Percentiles rank a stretch among this genome's conserved stretches.
These are phyloP conservation scores for Amaranthus cruentus DNA, from an alignment of 148 eudicot species.

Conservation along the genomic window DNA sequence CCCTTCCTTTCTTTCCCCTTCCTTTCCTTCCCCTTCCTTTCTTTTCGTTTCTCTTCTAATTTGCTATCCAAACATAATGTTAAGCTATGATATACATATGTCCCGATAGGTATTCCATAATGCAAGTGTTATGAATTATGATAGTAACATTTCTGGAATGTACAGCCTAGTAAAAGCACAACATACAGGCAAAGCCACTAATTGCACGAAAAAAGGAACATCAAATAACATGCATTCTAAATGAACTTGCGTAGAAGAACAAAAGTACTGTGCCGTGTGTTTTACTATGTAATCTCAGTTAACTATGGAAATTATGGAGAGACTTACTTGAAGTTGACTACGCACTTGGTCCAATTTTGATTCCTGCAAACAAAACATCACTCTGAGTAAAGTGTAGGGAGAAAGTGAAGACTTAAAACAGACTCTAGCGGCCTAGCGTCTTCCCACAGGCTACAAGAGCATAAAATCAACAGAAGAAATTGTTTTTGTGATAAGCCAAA, in stretches of 20 bases:
- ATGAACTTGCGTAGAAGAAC: too few relatives aligned
- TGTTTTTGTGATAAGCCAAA: not conserved
- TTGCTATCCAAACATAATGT: too few relatives aligned
- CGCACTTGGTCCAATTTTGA: slow-evolving; percentile 62
- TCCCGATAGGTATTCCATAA: not conserved
- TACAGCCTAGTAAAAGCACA: not conserved
- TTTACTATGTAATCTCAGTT: not conserved
- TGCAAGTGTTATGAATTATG: not conserved
- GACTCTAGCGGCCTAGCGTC: too few relatives aligned
- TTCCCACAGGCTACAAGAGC: not conserved
- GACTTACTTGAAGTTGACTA: slow-evolving; percentile 74
- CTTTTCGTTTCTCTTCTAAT: too few relatives aligned
- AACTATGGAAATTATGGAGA: not conserved
- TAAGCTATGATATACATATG: too few relatives aligned
- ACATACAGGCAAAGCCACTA: too few relatives aligned
- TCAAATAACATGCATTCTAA: too few relatives aligned
- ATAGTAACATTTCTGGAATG: not conserved
- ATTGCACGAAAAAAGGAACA: too few relatives aligned
- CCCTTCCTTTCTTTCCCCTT: too few relatives aligned
- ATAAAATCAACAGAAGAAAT: not conserved
- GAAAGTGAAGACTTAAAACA: not conserved
- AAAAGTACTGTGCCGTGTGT: too few relatives aligned
- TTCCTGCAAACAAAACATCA: slow-evolving; percentile 48
- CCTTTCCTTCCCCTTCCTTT: too few relatives aligned
- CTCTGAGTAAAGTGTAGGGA: slow-evolving; percentile 3